Percentiles rank a stretch among this genome's conserved stretches.
These are phyloP conservation scores for Thalassiosira hispida DNA, from an alignment of 352 stramenopile species.

Conservation along the genomic window DNA sequence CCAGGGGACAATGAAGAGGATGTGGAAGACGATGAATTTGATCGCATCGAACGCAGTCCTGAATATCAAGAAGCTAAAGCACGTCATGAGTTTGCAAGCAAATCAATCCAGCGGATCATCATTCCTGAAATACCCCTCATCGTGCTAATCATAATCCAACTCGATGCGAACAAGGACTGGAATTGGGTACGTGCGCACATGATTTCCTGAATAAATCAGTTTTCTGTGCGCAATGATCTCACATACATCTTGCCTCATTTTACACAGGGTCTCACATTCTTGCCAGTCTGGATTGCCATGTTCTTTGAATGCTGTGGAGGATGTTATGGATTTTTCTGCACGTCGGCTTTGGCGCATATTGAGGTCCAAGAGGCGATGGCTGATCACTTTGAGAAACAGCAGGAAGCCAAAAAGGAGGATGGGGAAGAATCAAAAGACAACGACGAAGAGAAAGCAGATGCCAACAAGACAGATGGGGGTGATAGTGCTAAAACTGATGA, in stretches of 20 bases:
- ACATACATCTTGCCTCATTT: too few species aligned
- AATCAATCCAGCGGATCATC: slow-evolving; percentile 51
- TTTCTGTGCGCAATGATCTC: too few species aligned
- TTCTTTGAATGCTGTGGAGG: slow-evolving; percentile 52
- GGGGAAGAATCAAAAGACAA: slow-evolving; percentile 34
- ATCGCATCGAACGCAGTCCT: slow-evolving; percentile 66
- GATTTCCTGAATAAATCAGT: too few species aligned
- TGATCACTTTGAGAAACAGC: slow-evolving; percentile 45
- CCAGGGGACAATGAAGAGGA: slow-evolving; percentile 44
- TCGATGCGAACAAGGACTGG: slow-evolving; percentile 60
- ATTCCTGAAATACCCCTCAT: slow-evolving; percentile 65
- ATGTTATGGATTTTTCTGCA: slow-evolving; percentile 63
- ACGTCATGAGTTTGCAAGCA: slow-evolving; percentile 49
- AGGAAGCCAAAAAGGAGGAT: slow-evolving; percentile 35
- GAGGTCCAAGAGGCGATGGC: slow-evolving; percentile 51
- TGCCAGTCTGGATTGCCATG: slow-evolving; percentile 71
- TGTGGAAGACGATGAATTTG: slow-evolving; percentile 49
- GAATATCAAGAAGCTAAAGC: slow-evolving; percentile 66
- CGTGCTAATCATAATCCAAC: slow-evolving; percentile 67
- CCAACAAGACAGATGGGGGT: background rate
- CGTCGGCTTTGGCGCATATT: slow-evolving; percentile 41
- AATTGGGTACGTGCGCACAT: too few species aligned
- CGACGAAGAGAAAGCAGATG: slow-evolving; percentile 10
- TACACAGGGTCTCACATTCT: slow-evolving; percentile 69
- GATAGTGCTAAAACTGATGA: slow-evolving; percentile 8